Base-by-base conservation (phyloP, 116 monocot species). In the Cymodocea nodosa region DNA sequence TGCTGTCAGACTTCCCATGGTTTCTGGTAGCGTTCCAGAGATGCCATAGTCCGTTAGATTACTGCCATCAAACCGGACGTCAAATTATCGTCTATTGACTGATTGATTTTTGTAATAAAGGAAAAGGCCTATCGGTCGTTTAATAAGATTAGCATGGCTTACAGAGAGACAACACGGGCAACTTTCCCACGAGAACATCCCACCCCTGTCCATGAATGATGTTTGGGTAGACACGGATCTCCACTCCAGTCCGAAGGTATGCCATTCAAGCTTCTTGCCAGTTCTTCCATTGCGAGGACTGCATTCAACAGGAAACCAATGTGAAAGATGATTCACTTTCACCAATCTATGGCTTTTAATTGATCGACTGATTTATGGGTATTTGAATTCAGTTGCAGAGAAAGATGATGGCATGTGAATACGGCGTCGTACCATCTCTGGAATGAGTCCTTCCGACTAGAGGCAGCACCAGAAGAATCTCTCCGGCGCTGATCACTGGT, bases 401-500 rank as follows among this genome's bases (percentile, higher is more conserved):
- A 18, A 1, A 1, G 30, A n/a, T 30, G 30, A 30, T n/a, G n/a
- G n/a, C 39, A 37, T 5, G 16, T 14, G 12, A 61, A 35, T 15
- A 37, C 34, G 53, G 35, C 60, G 50, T 50, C n/a, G 5, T 58
- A 91, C 95, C 87, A 74, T 97, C 95, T 88, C 85, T 90, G 24
- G 88, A 64, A 15, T 66, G 74, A 5, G 95, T 97, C 48, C 85
- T 83, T 69, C 85, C 80, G 48, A 35, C 56, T 3, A 85, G 64
- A 11, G 87, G 81, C 10, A 97, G 73, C 9, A 97, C 68, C 68
- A 81, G 81, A 35, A 87, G 58, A 25, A 87, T 40, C 71, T 97
- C 95, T 19, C 82, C 95, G 2, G 95, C 95, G 63, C 88, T 97
- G 64, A 97, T 87, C 20, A 97, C 70, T 0, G 95, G 95, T 12